Evolutionary conservation across 352 stramenopile species (phyloP).

Genomic region (Phytophthora pinifolia): DNA sequence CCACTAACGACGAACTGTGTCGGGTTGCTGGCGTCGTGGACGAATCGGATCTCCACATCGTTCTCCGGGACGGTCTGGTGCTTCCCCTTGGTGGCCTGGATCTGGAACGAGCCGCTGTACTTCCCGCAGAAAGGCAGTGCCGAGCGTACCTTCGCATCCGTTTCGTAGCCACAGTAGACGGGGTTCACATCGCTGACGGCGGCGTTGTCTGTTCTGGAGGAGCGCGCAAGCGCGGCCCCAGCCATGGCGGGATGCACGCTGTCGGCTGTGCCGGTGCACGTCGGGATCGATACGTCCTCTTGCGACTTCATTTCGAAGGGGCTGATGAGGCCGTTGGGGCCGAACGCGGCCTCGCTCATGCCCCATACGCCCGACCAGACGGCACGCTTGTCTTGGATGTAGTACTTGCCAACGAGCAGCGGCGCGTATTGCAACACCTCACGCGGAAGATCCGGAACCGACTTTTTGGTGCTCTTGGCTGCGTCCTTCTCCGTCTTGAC

Average conservation of each 20-base stretch:
- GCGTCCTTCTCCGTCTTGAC: constrained; percentile 29
- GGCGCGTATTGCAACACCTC: constrained; percentile 73
- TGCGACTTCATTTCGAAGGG: constrained; percentile 88
- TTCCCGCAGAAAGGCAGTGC: constrained; percentile 80
- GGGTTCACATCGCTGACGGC: constrained; percentile 43
- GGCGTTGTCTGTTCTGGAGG: constrained; percentile 46
- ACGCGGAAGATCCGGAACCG: constrained; percentile 38
- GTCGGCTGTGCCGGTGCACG: constrained; percentile 33
- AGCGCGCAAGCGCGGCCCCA: constrained; percentile 50
- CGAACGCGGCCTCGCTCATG: constrained; percentile 84
- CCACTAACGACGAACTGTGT: constrained; percentile 71
- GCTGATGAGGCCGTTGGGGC: constrained; percentile 71
- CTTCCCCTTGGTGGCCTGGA: constrained; percentile 85
- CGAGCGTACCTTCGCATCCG: constrained; percentile 50
- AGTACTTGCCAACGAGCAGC: constrained; percentile 80
- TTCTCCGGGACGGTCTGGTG: constrained; percentile 78
- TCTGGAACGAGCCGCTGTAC: constrained; percentile 88
- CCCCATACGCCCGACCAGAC: constrained; percentile 82
- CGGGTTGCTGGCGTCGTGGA: constrained; percentile 68
- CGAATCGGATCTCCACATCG: constrained; percentile 79
- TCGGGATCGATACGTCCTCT: constrained; percentile 72
- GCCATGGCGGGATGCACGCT: constrained; percentile 51
- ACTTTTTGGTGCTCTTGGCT: constrained; percentile 14
- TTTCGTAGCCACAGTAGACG: constrained; percentile 71
- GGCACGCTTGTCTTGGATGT: constrained; percentile 79